Base-by-base conservation (phyloP, 2,329 filamentous ascomycete genomes). In the Aspergillus sojae region DNA sequence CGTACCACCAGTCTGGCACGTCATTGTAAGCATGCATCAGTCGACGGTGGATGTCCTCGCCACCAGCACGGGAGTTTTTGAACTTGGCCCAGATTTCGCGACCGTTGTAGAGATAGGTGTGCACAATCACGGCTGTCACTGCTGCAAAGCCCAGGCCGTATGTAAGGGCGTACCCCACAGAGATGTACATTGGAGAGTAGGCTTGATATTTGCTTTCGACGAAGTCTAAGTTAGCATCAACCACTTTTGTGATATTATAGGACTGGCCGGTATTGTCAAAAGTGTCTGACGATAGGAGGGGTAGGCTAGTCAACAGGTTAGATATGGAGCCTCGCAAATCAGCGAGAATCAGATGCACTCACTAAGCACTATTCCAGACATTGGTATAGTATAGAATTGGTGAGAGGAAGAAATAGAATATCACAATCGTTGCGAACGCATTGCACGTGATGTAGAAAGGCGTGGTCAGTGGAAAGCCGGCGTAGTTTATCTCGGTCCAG, bases 1-100 rank as follows among this genome's bases (percentile, higher is more conserved):
- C 41, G 73, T 89, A 89, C 87, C 87, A 89, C 86, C 84, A 88
- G 1, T 83, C 84, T 0, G 87, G 87, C 0, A 86, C 87, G 71
- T 89, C 87, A 50, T 83, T 82, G 67, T 89, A 89, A 68, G 86
- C 86, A 58, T 77, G 80, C 87, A 89, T 89, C 23, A 89, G 76
- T 65, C 86, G 86, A 83, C 88, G 88, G 71, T 89, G 87, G 50
- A 88, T 84, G 66, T 89, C 87, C 0, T 86, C 86, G 71, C 85
- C 72, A 34, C 67, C 67, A n/a, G 67, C 63, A 9, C 72, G 71
- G 4, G 71, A 64, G 58, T 75, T 73, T 63, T 73, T 76, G 48
- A 75, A 68, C 36, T 73, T 73, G 50, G 71, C 73, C 70, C 71
- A 74, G 41, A 78, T 77, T 59, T 78, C 75, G 5, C 63, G 61